phyloP scores from a whole-genome alignment of 257 asterid species.

The Nicotiana tomentosiformis region DNA sequence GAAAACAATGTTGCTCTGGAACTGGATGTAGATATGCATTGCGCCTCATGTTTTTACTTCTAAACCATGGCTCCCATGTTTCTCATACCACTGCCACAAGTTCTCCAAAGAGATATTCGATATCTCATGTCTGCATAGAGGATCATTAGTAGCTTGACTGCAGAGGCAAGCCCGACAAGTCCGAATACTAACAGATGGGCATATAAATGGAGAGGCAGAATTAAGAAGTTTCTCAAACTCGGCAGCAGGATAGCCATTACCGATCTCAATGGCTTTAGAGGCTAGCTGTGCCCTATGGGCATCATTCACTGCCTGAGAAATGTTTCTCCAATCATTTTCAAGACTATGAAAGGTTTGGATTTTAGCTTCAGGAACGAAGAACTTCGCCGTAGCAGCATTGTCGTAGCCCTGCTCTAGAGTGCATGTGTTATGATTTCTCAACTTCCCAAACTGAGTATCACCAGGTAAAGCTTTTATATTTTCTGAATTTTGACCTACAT shows the following conservation, averaged over 20 bases:
- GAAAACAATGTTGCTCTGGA: too few relatives aligned
- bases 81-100: conserved; percentile 31
- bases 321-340: conserved; percentile 7
- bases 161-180: conserved; percentile 5
- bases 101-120: conserved; percentile 19
- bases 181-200: not conserved
- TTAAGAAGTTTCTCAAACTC: conserved; percentile 20
- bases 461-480: not conserved
- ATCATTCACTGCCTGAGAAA: conserved; percentile 17
- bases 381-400: conserved; percentile 3
- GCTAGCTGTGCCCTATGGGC: conserved; percentile 16
- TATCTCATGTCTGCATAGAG: conserved; percentile 15
- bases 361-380: conserved; percentile 8
- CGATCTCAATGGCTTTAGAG: conserved; percentile 16
- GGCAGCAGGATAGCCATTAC: conserved; percentile 19
- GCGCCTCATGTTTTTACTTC: too few relatives aligned
- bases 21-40: too few relatives aligned
- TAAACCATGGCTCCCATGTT: conserved; percentile 24
- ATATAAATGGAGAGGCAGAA: conserved; percentile 25
- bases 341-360: not conserved
- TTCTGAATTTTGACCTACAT: not conserved
- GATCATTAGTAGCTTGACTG: not conserved
- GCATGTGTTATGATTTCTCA: not conserved
- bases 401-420: not conserved
- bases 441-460: conserved; percentile 10